Evolutionary conservation across 495 filamentous ascomycete genomes (phyloP).

Genomic region (Penicillium soppii): DNA sequence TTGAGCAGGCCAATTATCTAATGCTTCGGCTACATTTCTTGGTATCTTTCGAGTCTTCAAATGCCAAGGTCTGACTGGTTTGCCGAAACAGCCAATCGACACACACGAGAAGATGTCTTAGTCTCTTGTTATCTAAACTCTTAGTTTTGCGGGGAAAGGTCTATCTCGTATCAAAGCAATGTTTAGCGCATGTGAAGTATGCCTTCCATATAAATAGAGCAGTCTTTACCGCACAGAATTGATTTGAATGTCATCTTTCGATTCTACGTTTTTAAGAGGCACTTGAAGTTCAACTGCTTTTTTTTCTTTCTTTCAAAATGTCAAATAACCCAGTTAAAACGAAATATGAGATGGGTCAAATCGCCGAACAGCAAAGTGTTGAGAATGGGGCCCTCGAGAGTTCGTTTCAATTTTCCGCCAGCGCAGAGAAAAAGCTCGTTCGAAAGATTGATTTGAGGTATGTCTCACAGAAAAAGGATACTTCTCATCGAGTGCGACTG

Average conservation of each 20-base stretch:
- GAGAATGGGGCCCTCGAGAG: constrained; percentile 17
- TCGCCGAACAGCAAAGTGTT: constrained; percentile 9
- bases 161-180: background rate
- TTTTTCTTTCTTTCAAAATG: background rate
- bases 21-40: background rate
- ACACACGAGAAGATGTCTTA: background rate
- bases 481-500: background rate
- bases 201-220: constrained; percentile 5
- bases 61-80: constrained; percentile 17
- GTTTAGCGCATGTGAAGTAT: background rate
- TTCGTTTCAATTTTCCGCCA: constrained; percentile 9
- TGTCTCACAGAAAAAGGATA: background rate
- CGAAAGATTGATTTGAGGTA: constrained; percentile 25
- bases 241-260: no score
- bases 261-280: no score
- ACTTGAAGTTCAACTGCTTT: background rate
- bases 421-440: constrained; percentile 22
- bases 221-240: background rate
- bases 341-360: background rate
- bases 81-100: constrained; percentile 27
- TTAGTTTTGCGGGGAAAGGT: constrained; percentile 12
- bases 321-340: background rate
- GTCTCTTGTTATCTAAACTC: background rate
- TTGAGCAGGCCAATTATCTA: background rate
- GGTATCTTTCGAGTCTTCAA: background rate